Evolutionary conservation across 768 basidiomycete species (phyloP), one percentile per base, ranked within the genome.

Genomic region (Amylocystis lapponica): DNA sequence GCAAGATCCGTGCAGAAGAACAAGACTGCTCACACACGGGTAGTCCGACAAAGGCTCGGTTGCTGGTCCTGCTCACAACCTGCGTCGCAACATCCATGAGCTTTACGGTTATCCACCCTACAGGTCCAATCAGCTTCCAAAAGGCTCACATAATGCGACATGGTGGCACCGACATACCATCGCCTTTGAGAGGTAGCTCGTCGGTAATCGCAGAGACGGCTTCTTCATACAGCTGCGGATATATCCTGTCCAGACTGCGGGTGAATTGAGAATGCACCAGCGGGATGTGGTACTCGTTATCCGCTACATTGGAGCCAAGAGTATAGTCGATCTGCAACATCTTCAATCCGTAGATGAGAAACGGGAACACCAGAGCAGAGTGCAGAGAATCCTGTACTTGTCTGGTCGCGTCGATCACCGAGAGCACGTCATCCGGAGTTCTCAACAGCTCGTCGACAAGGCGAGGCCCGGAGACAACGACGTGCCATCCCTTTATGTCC

Each of bases 361-460:
- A 11, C 17, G 5, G 4, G n/a, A 25, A 1, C 13, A 10, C n/a
- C 3, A 3, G 3, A 7, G 14, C 11, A 5, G 21, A 12, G 16
- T 11, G 14, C 3, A 12, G 5, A 20, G n/a, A 17, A 6, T 9
- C 19, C 20, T 42, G 2, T 13, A 75, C 77, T 29, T 71, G 68
- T 43, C 56, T 54, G 33, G 67, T 61, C 3, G 66, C 69, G 13
- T 69, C 63, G 45, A 57, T 55, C 30, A 72, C 64, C 20, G 75
- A 76, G 5, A 75, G 55, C 19, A 61, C 61, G 22, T 71, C 65
- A 34, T 75, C 74, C 2, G 67, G 59, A 12, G 69, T 65, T 45
- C 57, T 66, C 20, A 73, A 66, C n/a, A 82, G 54, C 37, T 81
- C 79, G 9, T 79, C 72, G 12, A 78, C 58, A 30, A 71, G 56